Conservation (phyloP, 371 early-diverging fungal species). For the Mucor saturninus region DNA sequence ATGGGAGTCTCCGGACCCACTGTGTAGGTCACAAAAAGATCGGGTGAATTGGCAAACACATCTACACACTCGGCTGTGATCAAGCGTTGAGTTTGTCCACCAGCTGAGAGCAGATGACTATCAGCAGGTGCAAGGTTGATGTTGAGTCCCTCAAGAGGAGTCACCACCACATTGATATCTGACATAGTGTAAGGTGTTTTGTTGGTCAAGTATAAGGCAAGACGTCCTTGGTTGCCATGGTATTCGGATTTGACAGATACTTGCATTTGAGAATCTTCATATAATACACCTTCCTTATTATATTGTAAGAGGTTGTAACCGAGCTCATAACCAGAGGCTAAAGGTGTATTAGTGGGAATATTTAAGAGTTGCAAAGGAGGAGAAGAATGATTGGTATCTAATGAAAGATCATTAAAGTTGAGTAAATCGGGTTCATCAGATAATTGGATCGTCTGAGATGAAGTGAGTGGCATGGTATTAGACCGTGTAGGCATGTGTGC, state of each 20-base stretch:
- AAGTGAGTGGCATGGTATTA: slow-evolving; percentile 23
- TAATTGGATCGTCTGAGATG: neutral
- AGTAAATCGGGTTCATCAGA: slow-evolving; percentile 38
- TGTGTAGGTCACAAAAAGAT: slow-evolving; percentile 67
- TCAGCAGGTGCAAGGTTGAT: slow-evolving; percentile 8
- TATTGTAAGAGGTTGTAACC: slow-evolving; percentile 67
- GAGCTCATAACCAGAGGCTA: slow-evolving; percentile 61
- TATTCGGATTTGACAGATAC: slow-evolving; percentile 90
- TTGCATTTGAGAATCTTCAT: slow-evolving; percentile 85
- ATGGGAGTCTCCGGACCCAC: slow-evolving; percentile 54
- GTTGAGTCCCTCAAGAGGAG: slow-evolving; percentile 25
- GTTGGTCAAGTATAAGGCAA: slow-evolving; percentile 91
- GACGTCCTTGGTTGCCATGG: slow-evolving; percentile 80
- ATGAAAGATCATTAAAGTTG: slow-evolving; percentile 38
- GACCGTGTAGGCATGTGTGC: slow-evolving; percentile 21
- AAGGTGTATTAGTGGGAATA: slow-evolving; percentile 31
- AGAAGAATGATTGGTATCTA: slow-evolving; percentile 14
- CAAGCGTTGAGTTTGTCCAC: slow-evolving; percentile 77
- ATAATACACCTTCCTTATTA: slow-evolving; percentile 84
- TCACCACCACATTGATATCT: slow-evolving; percentile 24
- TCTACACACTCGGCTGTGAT: slow-evolving; percentile 74
- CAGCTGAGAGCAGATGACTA: slow-evolving; percentile 33
- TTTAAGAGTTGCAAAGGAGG: slow-evolving; percentile 14
- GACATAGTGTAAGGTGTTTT: slow-evolving; percentile 56
- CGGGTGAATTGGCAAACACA: slow-evolving; percentile 62